Conservation (phyloP, 2,329 filamentous ascomycete genomes). For the Drechmeria coniospora region DNA sequence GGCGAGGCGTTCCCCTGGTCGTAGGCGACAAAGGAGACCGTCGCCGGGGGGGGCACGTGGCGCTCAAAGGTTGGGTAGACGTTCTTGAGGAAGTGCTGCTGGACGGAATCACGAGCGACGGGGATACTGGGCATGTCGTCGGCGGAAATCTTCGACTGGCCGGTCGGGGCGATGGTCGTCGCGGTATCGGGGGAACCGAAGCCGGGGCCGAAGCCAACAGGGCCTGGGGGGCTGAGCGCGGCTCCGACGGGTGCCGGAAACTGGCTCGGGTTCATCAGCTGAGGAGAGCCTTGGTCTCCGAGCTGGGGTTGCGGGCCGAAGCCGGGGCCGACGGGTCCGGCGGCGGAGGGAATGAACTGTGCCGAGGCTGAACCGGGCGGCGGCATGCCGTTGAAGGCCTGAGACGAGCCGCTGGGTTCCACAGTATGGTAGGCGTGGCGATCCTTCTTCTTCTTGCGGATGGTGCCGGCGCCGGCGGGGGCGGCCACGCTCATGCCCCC, state of each 20-base stretch:
- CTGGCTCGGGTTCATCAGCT: slow-evolving; percentile 28
- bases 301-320: slow-evolving; percentile 30
- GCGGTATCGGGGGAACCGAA: slow-evolving; percentile 12
- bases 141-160: slow-evolving; percentile 52
- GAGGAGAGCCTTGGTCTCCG: slow-evolving; percentile 27
- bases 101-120: slow-evolving; percentile 63
- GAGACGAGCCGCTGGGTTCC: slow-evolving; percentile 53
- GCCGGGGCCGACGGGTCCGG: slow-evolving; percentile 11
- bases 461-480: slow-evolving; percentile 26
- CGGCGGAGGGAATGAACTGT: slow-evolving; percentile 21
- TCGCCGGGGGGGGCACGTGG: slow-evolving; percentile 77
- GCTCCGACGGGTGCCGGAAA: slow-evolving; percentile 45
- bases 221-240: slow-evolving; percentile 15
- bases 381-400: slow-evolving; percentile 55
- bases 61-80: slow-evolving; percentile 93
- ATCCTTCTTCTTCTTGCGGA: slow-evolving; percentile 78
- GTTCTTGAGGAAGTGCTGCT: slow-evolving; percentile 72
- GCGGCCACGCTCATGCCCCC: slow-evolving; percentile 53
- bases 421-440: slow-evolving; percentile 84
- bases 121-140: slow-evolving; percentile 91
- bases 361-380: slow-evolving; percentile 34
- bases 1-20: slow-evolving; percentile 96
- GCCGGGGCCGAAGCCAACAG: slow-evolving; percentile 11
- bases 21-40: slow-evolving; percentile 78
- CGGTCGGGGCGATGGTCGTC: slow-evolving; percentile 17